A percentile compares a stretch with the other conserved stretches of the same genome.
Conservation (phyloP, 306 rosid species). For the Nissolia schottii region DNA sequence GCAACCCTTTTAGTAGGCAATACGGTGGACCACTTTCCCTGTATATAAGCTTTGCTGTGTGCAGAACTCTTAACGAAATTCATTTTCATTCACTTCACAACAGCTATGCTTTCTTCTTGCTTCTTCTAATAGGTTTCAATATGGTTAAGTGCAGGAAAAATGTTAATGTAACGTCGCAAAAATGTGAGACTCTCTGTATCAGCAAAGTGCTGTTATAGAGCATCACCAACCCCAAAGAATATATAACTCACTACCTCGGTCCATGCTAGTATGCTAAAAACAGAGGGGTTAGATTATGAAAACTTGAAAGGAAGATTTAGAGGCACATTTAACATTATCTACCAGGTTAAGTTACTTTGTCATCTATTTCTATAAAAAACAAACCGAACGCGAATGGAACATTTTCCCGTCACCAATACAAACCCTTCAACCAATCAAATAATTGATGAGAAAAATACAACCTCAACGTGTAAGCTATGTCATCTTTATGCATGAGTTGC, state of each 20-base stretch:
- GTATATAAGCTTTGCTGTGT: too few relatives aligned
- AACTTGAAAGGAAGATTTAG: constrained; percentile 16
- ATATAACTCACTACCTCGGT: neutral
- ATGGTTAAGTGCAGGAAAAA: neutral
- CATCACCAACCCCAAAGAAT: neutral
- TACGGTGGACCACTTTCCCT: too few relatives aligned
- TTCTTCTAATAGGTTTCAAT: too few relatives aligned
- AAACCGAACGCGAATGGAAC: constrained; percentile 27
- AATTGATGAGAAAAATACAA: constrained; percentile 29
- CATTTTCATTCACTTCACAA: too few relatives aligned
- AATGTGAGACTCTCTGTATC: neutral
- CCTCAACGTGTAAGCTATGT: constrained; percentile 25
- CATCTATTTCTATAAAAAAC: constrained; percentile 28
- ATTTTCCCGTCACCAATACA: constrained; percentile 35
- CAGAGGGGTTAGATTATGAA: constrained; percentile 18
- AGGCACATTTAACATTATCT: constrained; percentile 30
- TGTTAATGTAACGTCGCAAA: neutral
- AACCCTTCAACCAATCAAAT: constrained; percentile 53
- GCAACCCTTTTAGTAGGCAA: too few relatives aligned
- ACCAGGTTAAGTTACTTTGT: constrained; percentile 37
- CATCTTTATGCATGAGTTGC: constrained; percentile 53
- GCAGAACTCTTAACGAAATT: too few relatives aligned
- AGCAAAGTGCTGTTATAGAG: neutral
- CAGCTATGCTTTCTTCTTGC: too few relatives aligned
- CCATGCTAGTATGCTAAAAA: constrained; percentile 19